Evolutionary conservation across 768 basidiomycete species (phyloP), one percentile per base, ranked within the genome.

Genomic region (Boletus tomentosulus): DNA sequence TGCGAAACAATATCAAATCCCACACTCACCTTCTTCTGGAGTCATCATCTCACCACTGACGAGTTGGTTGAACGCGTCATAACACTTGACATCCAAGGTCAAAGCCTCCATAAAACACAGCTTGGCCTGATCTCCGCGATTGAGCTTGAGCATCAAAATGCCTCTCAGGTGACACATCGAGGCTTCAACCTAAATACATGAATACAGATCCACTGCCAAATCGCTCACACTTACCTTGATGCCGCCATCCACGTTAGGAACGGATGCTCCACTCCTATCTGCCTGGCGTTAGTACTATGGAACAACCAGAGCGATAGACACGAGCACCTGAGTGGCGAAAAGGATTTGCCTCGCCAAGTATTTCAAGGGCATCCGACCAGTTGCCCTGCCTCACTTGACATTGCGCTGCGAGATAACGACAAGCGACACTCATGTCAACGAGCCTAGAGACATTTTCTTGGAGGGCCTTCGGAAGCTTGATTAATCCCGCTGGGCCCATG

Each of bases 121-220:
- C 67, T 98, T 98, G 1, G 97, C 97, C 62, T 89, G 83, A 48
- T 93, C 88, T 22, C 86, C 85, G 11, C 93, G 87, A 62, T 92
- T 94, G 15, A 98, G 78, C 65, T 97, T 95, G 50, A 95, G 85
- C 85, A 98, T 96, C 19, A 99, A 78, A 24, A 97, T 73, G 12
- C 95, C 97, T 51, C 97, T 84, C 16, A 99, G 76, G 65, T 96
- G 87, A 65, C 96, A 98, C 85, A 98, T 95, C 3, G 96, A 97
- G 4, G 97, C 92, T 74, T 98, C 93, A 37, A 98, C 89, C 93
- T 96, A 59, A n/a, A 34, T 15, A 48, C 34, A 37, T 57, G 35
- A 57, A 56, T 45, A 43, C 9, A 34, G 1, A 19, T n/a, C 22
- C 42, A 46, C 38, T 37, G 12, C 31, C 34, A 57, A 25, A 56